Conservation (phyloP, 768 basidiomycete species). For the Suillus cothurnatus region DNA sequence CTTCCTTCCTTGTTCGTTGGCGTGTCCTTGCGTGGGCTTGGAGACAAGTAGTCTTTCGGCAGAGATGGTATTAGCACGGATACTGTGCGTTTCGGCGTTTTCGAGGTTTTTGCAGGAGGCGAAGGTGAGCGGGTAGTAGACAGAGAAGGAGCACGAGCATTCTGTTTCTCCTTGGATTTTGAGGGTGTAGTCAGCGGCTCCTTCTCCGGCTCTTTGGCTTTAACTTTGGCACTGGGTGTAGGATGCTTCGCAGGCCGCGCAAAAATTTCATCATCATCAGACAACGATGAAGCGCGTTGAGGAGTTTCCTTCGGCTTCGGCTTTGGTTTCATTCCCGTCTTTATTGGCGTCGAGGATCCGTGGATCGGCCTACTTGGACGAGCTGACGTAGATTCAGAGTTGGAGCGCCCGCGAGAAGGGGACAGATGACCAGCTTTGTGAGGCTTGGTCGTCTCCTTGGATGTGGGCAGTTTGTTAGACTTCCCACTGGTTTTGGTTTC, state of each 20-base stretch:
- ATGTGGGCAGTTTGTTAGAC: neutral
- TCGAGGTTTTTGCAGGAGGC: constrained; percentile 9
- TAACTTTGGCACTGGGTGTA: neutral
- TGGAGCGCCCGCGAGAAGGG: neutral
- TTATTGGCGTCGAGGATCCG: constrained; percentile 23
- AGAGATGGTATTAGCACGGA: constrained; percentile 34
- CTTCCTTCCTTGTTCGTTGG: constrained; percentile 7
- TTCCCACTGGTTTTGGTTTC: neutral
- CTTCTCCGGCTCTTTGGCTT: constrained; percentile 3
- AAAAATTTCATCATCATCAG: neutral
- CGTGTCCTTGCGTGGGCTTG: constrained; percentile 8
- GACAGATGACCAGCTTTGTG: neutral
- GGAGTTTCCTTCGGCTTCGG: constrained; percentile 16
- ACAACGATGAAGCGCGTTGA: neutral
- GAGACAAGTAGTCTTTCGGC: constrained; percentile 28
- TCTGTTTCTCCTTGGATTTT: constrained; percentile 6
- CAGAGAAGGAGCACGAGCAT: constrained; percentile 7
- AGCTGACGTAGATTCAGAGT: neutral
- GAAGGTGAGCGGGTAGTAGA: constrained; percentile 14
- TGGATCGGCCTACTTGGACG: neutral
- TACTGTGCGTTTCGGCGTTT: constrained; percentile 22
- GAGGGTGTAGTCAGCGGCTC: constrained; percentile 3
- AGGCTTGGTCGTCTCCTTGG: neutral
- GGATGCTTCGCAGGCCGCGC: constrained; percentile 6
- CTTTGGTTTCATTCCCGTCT: constrained; percentile 29